These are phyloP conservation scores for Eragrostis tef DNA, from an alignment of 202 grass and related monocot species.

Conservation along the genomic window DNA sequence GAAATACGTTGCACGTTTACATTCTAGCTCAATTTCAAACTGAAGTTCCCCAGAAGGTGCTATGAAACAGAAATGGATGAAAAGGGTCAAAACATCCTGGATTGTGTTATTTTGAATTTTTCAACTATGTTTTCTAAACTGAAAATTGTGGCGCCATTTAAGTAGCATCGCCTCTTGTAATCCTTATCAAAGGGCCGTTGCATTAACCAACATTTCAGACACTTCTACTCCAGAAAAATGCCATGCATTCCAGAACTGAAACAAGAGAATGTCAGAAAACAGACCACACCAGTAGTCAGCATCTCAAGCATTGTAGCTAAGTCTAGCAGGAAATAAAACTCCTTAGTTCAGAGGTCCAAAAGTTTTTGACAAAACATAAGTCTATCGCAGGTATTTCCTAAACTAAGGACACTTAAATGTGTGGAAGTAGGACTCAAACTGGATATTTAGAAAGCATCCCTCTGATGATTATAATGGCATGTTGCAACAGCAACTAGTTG, in stretches of 20 bases:
- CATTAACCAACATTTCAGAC: not conserved
- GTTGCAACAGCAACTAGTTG: not conserved
- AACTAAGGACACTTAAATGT: not conserved
- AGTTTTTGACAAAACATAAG: not conserved
- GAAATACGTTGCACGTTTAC: not conserved
- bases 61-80: not conserved
- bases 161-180: not conserved
- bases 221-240: not conserved
- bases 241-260: not conserved
- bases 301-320: not conserved
- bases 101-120: not conserved
- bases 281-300: not conserved
- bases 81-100: not conserved
- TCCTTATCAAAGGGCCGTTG: not conserved
- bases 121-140: not conserved
- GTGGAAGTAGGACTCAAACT: not conserved
- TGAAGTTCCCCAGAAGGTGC: not conserved
- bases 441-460: not conserved
- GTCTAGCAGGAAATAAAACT: not conserved
- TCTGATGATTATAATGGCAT: conserved; percentile 1
- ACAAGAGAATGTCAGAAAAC: not conserved
- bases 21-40: not conserved
- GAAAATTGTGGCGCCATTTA: not conserved
- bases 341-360: not conserved
- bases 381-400: not conserved